Conservation (phyloP, 2,329 filamentous ascomycete genomes). For the Curvularia spicifera region DNA sequence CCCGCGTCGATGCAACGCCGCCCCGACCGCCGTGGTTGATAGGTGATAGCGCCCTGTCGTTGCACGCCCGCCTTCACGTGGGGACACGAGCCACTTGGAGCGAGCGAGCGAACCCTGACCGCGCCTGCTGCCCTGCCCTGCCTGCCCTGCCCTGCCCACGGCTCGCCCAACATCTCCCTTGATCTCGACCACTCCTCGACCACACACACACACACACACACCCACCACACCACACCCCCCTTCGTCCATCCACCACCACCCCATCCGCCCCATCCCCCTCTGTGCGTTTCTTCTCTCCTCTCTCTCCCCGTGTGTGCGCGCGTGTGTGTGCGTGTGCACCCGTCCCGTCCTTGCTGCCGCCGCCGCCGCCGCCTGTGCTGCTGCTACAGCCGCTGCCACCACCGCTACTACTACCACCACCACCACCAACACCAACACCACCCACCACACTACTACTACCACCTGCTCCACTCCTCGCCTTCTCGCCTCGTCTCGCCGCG, state of each 20-base stretch:
- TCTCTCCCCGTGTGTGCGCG: not conserved
- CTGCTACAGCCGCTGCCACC: not conserved
- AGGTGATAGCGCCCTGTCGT: conserved; percentile 13
- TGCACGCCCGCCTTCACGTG: conserved; percentile 32
- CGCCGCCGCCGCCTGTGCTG: not conserved
- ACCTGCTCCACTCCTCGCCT: not conserved
- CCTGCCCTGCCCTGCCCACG: conserved; percentile 3
- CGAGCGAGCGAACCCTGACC: conserved; percentile 13
- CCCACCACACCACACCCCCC: not conserved
- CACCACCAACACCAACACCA: not conserved
- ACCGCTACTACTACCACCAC: not conserved
- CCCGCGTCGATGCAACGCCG: conserved; percentile 33
- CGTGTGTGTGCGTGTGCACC: not conserved
- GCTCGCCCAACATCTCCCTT: conserved; percentile 13
- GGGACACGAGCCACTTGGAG: conserved; percentile 30
- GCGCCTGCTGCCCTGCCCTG: not conserved
- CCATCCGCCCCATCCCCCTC: not conserved
- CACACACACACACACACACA: conserved; percentile 5
- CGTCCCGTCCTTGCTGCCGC: not conserved
- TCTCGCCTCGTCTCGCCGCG: not conserved
- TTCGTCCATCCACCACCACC: not conserved
- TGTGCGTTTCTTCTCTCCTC: too few relatives aligned
- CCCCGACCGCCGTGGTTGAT: conserved; percentile 23
- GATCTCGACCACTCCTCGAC: conserved; percentile 15
- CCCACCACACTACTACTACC: not conserved